These are phyloP conservation scores for Pleoardoris graminearum DNA, from an alignment of 2,329 filamentous ascomycete genomes.

Conservation along the genomic window DNA sequence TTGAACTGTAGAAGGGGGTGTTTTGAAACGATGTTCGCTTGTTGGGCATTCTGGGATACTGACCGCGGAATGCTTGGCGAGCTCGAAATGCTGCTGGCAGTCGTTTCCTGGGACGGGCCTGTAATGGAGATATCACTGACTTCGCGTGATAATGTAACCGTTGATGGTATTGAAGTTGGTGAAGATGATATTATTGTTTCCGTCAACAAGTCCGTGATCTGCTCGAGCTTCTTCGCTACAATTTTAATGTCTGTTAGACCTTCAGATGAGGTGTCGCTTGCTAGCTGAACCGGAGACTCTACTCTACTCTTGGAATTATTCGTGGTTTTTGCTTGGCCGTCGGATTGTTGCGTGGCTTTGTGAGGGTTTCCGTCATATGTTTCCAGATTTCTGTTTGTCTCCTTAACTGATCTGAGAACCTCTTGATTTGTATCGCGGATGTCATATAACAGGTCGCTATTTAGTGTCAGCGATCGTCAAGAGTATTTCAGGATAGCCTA, in stretches of 20 bases:
- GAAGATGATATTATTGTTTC: background rate
- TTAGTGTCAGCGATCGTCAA: background rate
- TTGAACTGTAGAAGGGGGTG: slow-evolving; percentile 2
- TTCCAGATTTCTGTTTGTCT: slow-evolving; percentile 1
- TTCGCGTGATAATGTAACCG: background rate
- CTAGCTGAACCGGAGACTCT: too few species aligned
- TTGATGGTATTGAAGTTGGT: background rate
- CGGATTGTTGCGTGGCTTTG: background rate
- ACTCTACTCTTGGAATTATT: background rate
- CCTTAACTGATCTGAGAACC: background rate
- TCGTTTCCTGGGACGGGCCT: background rate
- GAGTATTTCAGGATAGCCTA: background rate
- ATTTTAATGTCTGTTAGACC: background rate
- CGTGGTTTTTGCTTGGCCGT: background rate
- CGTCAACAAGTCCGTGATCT: background rate
- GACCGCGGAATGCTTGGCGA: background rate
- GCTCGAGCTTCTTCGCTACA: background rate
- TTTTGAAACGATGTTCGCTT: background rate
- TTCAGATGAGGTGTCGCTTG: background rate
- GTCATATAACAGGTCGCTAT: background rate
- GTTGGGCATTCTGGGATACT: background rate
- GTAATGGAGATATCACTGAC: background rate
- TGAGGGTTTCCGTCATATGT: background rate
- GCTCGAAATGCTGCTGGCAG: background rate
- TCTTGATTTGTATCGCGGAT: background rate